These are phyloP conservation scores for Lomentospora prolificans DNA, from an alignment of 2,329 filamentous ascomycete species.

Conservation along the genomic window DNA sequence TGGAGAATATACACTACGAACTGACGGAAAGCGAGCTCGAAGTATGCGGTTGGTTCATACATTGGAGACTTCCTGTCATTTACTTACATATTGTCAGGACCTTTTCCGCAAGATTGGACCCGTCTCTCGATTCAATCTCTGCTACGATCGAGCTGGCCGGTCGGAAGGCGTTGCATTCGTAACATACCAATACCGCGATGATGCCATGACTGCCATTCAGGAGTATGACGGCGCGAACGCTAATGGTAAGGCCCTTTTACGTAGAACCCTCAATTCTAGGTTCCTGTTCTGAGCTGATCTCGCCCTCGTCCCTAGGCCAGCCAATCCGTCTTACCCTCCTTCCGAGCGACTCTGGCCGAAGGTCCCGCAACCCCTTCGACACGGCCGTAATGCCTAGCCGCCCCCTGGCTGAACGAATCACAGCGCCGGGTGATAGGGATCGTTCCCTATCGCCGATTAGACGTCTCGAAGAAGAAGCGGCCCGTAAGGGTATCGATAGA, in stretches of 20 bases:
- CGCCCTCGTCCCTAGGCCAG: slow-evolving; percentile 42
- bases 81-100: slow-evolving; percentile 40
- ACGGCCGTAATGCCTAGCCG: slow-evolving; percentile 44
- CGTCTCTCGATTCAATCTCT: slow-evolving; percentile 56
- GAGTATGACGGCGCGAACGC: slow-evolving; percentile 89
- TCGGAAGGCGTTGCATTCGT: slow-evolving; percentile 80
- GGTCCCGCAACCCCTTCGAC: slow-evolving; percentile 45
- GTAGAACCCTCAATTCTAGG: not conserved
- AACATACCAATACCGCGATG: slow-evolving; percentile 60
- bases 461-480: slow-evolving; percentile 43
- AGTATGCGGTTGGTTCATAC: slow-evolving; percentile 32
- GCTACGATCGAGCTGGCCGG: slow-evolving; percentile 81
- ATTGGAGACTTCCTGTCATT: not conserved
- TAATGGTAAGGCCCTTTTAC: slow-evolving; percentile 45
- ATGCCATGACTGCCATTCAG: slow-evolving; percentile 64
- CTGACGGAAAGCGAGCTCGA: slow-evolving; percentile 75
- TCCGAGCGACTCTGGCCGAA: slow-evolving; percentile 29
- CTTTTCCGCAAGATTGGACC: slow-evolving; percentile 72
- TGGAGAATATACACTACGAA: slow-evolving; percentile 90
- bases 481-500: slow-evolving; percentile 63
- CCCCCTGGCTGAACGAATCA: slow-evolving; percentile 52
- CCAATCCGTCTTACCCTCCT: slow-evolving; percentile 68
- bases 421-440: slow-evolving; percentile 43
- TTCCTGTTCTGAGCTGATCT: not conserved
- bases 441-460: slow-evolving; percentile 50